These are phyloP conservation scores for Backusella liffmaniae DNA, from an alignment of 192 early-diverging fungal genomes.

Conservation along the genomic window DNA sequence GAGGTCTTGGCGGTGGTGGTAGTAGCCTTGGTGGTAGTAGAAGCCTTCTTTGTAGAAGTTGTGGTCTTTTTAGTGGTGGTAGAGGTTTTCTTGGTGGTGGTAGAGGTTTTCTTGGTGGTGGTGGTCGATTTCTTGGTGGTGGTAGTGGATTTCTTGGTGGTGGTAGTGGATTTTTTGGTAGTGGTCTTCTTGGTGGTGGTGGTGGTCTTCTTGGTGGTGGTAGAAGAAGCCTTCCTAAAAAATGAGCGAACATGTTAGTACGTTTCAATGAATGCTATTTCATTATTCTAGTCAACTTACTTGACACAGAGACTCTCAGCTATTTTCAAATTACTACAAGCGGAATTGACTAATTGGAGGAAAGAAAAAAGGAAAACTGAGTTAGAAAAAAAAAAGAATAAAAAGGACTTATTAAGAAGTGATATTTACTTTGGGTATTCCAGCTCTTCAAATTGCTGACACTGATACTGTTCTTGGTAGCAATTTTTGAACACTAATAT, in stretches of 20 bases:
- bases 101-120: background rate
- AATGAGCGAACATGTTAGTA: background rate
- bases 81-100: conserved; percentile 3
- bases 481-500: conserved; percentile 13
- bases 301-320: conserved; percentile 21
- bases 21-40: conserved; percentile 9
- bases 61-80: background rate
- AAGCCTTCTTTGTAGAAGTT: background rate
- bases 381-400: background rate
- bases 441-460: conserved; percentile 11
- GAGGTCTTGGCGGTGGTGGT: conserved; percentile 8
- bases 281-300: background rate
- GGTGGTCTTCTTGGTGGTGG: background rate
- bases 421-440: conserved; percentile 20
- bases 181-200: background rate
- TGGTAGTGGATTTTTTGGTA: conserved; percentile 6
- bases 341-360: conserved; percentile 13
- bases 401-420: background rate
- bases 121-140: background rate
- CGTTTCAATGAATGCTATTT: background rate
- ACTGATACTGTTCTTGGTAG: background rate
- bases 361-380: background rate
- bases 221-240: background rate
- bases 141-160: conserved; percentile 16
- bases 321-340: conserved; percentile 23